phyloP scores from a whole-genome alignment of 2,329 filamentous ascomycete species.

The Ilyonectria mors-panacis region DNA sequence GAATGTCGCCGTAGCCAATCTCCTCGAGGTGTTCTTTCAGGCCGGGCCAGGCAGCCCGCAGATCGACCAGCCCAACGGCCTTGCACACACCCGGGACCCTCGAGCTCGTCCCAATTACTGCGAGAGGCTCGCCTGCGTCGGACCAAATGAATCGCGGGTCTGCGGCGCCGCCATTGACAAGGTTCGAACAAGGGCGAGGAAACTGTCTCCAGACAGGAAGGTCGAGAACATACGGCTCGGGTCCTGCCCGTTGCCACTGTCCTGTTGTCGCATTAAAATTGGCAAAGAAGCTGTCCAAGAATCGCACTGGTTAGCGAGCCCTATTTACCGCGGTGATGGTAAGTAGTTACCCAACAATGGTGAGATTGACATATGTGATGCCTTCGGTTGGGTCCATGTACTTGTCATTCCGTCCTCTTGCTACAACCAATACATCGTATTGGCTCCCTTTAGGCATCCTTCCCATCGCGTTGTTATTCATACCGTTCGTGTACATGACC shows the following conservation, averaged over 20 bases:
- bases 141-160: conserved; percentile 33
- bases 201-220: conserved; percentile 33
- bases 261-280: conserved; percentile 21
- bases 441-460: conserved; percentile 29
- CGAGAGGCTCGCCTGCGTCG: conserved; percentile 33
- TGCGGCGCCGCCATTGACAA: conserved; percentile 28
- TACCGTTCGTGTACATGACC: conserved; percentile 20
- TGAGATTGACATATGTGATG: conserved; percentile 23
- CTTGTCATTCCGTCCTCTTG: conserved; percentile 14
- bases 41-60: conserved; percentile 30
- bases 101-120: conserved; percentile 29
- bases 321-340: background rate
- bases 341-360: conserved; percentile 27
- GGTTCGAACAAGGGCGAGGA: conserved; percentile 26
- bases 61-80: conserved; percentile 25
- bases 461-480: conserved; percentile 33
- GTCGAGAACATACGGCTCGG: conserved; percentile 30
- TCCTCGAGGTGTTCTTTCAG: conserved; percentile 26
- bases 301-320: background rate
- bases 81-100: conserved; percentile 23
- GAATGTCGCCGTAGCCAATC: conserved; percentile 30
- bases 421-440: conserved; percentile 31
- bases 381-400: conserved; percentile 23
- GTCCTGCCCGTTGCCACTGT: conserved; percentile 23
- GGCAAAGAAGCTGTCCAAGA: conserved; percentile 6